Percentiles rank a stretch among this genome's conserved stretches.
Evolutionary conservation across 495 filamentous ascomycete genomes (phyloP).

Genomic region (Penicillium steckii): DNA sequence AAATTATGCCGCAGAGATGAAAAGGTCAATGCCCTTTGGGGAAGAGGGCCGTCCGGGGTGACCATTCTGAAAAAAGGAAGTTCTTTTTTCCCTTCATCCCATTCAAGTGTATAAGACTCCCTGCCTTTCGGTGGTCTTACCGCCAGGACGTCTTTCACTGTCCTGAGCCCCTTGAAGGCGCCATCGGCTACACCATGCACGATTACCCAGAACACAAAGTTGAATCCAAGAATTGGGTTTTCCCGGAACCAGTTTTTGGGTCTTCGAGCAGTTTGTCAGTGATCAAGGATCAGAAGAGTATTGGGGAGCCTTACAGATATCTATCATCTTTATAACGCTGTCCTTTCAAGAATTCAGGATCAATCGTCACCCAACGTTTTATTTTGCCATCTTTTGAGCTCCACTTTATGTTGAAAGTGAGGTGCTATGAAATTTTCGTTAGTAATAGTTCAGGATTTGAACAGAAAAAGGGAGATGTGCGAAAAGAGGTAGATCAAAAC

Average conservation of each 20-base stretch:
- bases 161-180: constrained; percentile 21
- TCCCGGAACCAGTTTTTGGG: constrained; percentile 23
- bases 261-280: constrained; percentile 2
- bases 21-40: background rate
- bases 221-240: constrained; percentile 15
- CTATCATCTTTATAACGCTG: constrained; percentile 11
- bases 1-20: constrained; percentile 13
- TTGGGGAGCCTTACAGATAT: constrained; percentile 10
- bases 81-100: background rate
- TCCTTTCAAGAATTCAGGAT: constrained; percentile 24
- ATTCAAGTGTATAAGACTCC: constrained; percentile 18
- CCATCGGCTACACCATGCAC: constrained; percentile 17
- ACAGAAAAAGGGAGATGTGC: background rate
- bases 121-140: constrained; percentile 14
- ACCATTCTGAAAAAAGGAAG: constrained; percentile 1
- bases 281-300: background rate
- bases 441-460: background rate
- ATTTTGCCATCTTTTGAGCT: constrained; percentile 4
- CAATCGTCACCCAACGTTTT: constrained; percentile 21
- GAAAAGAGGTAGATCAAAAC: background rate
- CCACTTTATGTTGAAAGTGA: constrained; percentile 20
- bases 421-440: constrained; percentile 6
- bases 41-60: background rate
- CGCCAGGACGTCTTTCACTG: constrained; percentile 14
- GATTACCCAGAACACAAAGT: constrained; percentile 22